Evolutionary conservation across 2,329 filamentous ascomycete genomes (phyloP), one percentile per base, ranked within the genome.

Genomic region (Albifimbria verrucaria): DNA sequence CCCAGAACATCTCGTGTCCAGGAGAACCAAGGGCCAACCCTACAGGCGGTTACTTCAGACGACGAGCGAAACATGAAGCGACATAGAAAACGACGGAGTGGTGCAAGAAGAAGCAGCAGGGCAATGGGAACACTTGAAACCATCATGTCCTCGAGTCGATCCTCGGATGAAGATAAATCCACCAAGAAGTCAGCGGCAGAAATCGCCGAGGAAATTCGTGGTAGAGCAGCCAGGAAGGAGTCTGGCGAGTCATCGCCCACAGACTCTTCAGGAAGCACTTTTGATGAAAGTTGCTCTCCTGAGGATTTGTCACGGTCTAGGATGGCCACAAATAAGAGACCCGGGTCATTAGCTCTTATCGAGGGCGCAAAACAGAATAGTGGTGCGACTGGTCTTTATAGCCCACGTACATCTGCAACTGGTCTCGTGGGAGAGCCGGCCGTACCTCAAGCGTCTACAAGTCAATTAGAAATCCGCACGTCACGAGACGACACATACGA

Each of bases 71-170:
- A 61, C 36, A 64, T 68, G 21, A 67, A 65, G 23, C 66, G 69
- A 11, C 69, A 72, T 2, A 68, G 68, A 49, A 73, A 72, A 57
- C 69, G 77, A 20, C 70, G 76, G 20, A 72, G 71, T 43, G 69
- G 68, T 0, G 66, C 65, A 2, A 71, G 79, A 39, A 70, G 77
- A 42, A 76, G 74, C 50, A 83, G 79, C 54, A 72, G 73, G 22
- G 83, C 83, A 5, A 82, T 86, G 65, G 81, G 82, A 3, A 86
- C 82, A 1, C 67, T 87, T 4, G 83, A 87, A 61, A 87, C 83
- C 1, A 87, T 87, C 62, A 86, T 86, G 75, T 86, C 82, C 22
- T 84, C 81, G 0, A 86, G 83, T 55, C 77, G 82, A 23, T 86
- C 83, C 2, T 86, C 83, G 0, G 82, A 85, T 22, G 83, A 86